A percentile compares a stretch with the other conserved stretches of the same genome.
Conservation (phyloP, 805 yeast genomes). For the Yarrowia phangngaensis region DNA sequence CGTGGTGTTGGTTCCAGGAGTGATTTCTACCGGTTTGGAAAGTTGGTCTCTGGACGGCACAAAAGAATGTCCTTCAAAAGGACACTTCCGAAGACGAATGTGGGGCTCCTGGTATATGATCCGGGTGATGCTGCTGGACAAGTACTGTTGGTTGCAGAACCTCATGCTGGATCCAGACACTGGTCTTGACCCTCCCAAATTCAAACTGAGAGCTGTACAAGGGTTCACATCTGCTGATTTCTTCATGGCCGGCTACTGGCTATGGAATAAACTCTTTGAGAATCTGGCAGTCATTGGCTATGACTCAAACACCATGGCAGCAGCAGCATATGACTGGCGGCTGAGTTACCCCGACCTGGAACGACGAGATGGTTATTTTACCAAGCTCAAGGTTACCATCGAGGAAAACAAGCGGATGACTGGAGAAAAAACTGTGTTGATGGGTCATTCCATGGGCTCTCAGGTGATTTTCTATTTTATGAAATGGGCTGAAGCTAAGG, state of each 20-base stretch:
- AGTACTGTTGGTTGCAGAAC: constrained; percentile 90
- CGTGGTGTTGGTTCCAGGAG: constrained; percentile 93
- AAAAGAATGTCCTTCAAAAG: constrained; percentile 73
- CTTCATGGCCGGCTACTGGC: constrained; percentile 97
- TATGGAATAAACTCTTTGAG: constrained; percentile 95
- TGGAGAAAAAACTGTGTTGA: constrained; percentile 66
- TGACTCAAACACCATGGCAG: constrained; percentile 82
- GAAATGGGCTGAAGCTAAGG: constrained; percentile 95
- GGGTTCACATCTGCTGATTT: constrained; percentile 97
- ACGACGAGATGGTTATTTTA: constrained; percentile 77
- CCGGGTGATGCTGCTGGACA: constrained; percentile 84
- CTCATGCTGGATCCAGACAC: constrained; percentile 85
- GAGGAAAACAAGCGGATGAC: constrained; percentile 54
- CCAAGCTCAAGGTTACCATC: constrained; percentile 66
- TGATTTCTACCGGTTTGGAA: constrained; percentile 89
- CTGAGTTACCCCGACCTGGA: constrained; percentile 85
- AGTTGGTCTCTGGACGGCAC: constrained; percentile 82
- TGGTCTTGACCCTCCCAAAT: constrained; percentile 85
- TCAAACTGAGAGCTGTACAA: constrained; percentile 82
- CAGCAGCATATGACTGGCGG: constrained; percentile 97
- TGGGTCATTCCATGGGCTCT: constrained; percentile 96
- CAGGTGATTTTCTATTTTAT: constrained; percentile 83
- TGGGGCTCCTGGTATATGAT: constrained; percentile 99
- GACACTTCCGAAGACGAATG: constrained; percentile 82
- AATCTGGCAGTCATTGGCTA: constrained; percentile 92